A percentile compares a stretch with the other conserved stretches of the same genome.
Conservation (phyloP, 75 land plant genomes). For the Adiantum capillusveneris region DNA sequence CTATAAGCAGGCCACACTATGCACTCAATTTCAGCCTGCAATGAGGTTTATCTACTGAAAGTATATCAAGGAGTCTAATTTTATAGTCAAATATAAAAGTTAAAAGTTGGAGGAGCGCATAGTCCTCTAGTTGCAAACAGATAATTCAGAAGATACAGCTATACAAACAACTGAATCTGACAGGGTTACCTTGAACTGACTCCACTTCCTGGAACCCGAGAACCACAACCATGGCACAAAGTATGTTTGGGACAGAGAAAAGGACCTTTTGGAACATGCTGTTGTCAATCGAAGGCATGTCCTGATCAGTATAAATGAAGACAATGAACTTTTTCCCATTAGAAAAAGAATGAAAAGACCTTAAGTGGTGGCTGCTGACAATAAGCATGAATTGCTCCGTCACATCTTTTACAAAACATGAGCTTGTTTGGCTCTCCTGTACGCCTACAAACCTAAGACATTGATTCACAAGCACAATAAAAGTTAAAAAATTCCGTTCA, state of each 20-base stretch:
- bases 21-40: too few relatives aligned
- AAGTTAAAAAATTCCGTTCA: too few relatives aligned
- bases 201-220: slow-evolving; percentile 91
- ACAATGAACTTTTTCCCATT: background rate
- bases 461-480: too few relatives aligned
- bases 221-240: slow-evolving; percentile 87
- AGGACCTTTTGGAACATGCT: slow-evolving; percentile 81
- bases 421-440: slow-evolving; percentile 92
- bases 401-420: slow-evolving; percentile 97
- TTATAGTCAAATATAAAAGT: too few relatives aligned
- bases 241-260: slow-evolving; percentile 89
- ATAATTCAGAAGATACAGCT: too few relatives aligned
- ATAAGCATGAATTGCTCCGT: slow-evolving; percentile 80
- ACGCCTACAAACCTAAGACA: slow-evolving; percentile 63
- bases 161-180: too few relatives aligned
- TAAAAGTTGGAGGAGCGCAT: too few relatives aligned
- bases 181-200: slow-evolving; percentile 85
- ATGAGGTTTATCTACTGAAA: too few relatives aligned
- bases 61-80: too few relatives aligned
- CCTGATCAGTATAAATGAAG: background rate
- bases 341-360: slow-evolving; percentile 44
- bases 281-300: slow-evolving; percentile 4
- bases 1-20: too few relatives aligned
- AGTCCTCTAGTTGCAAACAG: too few relatives aligned
- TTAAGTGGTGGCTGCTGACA: slow-evolving; percentile 96